Evolutionary conservation across 208 protist genomes (phyloP), one percentile per base, ranked within the genome.

Genomic region (Leishmania gerbilli): DNA sequence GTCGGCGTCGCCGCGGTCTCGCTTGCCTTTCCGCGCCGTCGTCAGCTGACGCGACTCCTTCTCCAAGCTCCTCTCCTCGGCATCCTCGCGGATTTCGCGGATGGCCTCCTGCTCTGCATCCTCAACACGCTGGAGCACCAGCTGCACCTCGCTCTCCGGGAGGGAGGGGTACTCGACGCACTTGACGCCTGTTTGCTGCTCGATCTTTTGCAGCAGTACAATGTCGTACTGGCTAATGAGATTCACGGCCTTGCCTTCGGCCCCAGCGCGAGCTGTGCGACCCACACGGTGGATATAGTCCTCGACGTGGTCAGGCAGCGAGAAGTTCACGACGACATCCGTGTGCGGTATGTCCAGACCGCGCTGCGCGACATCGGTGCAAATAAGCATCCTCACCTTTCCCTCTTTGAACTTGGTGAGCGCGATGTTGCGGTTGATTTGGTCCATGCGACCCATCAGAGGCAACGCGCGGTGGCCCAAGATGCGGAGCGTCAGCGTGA

Each of bases 261-360:
- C 94, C 21, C 99, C 99, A 24, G 98, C 90, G 77, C 99, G 95
- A 17, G 98, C 99, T 11, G 99, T 99, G 79, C 99, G 93, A 58
- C 99, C 99, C 11, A 99, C 96, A 78, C 98, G 93, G 79, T 99
- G 99, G 69, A 99, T 98, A 91, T 99, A 99, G 85, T 99, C 96
- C 87, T 99, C 99, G 1, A 98, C 95, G 87, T 98, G 94, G 56
- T 97, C 90, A 6, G 99, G 99, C 17, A 99, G 91, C 53, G 99
- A 97, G 88, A 98, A 99, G 89, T 99, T 99, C 47, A 99, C 97
- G 56, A 99, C 99, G 9, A 99, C 85, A 85, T 99, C 98, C 0
- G 99, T 99, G 77, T 95, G 90, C 0, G 99, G 99, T 84, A 99
- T 99, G 86, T 99, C 99, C 11, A 99, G 91, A 83, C 99, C 99